A percentile compares a stretch with the other conserved stretches of the same genome.
Conservation (phyloP, 768 basidiomycete genomes). For the Xerocomellus dryophilus region DNA sequence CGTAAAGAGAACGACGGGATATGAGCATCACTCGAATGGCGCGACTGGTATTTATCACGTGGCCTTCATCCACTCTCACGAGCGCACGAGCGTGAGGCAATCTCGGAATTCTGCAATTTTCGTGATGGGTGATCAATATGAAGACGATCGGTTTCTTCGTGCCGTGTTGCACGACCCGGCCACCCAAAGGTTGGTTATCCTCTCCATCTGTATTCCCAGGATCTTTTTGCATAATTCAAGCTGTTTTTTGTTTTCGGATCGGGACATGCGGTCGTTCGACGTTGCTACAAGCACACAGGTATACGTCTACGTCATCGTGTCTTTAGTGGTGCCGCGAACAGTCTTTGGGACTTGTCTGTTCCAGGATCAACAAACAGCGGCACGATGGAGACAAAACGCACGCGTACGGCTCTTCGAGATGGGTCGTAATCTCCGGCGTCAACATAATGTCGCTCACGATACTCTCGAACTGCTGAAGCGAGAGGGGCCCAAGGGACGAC, state of each 20-base stretch:
- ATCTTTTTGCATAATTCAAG: constrained; percentile 9
- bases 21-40: no score
- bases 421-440: constrained; percentile 27
- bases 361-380: background rate
- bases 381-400: background rate
- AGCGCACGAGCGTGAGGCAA: no score
- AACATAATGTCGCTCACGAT: constrained; percentile 26
- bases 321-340: constrained; percentile 18
- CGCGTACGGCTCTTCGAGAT: constrained; percentile 31
- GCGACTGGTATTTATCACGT: no score
- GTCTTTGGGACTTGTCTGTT: constrained; percentile 19
- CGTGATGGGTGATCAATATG: no score
- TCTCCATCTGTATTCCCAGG: constrained; percentile 13
- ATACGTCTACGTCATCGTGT: background rate
- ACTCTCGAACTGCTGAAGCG: constrained; percentile 31
- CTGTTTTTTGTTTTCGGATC: background rate
- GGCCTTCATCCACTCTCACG: no score
- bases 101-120: no score
- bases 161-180: constrained; percentile 82
- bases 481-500: constrained; percentile 52
- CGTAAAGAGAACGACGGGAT: no score
- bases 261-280: background rate
- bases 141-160: constrained; percentile 79
- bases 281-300: constrained; percentile 4
- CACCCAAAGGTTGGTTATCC: constrained; percentile 28